phyloP scores from a whole-genome alignment of 805 yeast species.

The Henningerozyma blattae region DNA sequence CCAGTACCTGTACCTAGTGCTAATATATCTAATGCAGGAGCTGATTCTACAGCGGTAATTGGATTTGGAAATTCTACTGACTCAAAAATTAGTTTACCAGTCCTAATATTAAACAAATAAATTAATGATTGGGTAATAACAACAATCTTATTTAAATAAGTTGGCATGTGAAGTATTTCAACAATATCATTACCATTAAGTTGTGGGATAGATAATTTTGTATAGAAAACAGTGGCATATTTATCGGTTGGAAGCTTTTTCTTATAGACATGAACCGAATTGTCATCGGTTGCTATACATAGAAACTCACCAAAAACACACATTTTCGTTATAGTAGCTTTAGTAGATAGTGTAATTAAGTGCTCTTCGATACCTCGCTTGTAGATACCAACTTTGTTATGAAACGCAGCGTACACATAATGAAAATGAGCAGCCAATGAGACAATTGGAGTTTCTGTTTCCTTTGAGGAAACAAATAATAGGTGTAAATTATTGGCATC shows the following conservation, averaged over 20 bases:
- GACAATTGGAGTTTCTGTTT: conserved; percentile 59
- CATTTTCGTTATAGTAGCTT: conserved; percentile 33
- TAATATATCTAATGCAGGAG: conserved; percentile 78
- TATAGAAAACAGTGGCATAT: conserved; percentile 51
- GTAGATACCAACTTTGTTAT: conserved; percentile 60
- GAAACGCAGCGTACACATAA: conserved; percentile 68
- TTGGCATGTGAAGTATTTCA: conserved; percentile 58
- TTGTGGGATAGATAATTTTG: conserved; percentile 45
- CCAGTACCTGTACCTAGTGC: conserved; percentile 73
- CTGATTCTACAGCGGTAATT: conserved; percentile 60
- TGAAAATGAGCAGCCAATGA: conserved; percentile 74
- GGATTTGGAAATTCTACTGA: conserved; percentile 41
- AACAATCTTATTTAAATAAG: conserved; percentile 80
- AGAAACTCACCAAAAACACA: conserved; percentile 69
- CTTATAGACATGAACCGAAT: conserved; percentile 42
- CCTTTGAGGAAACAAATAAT: conserved; percentile 73
- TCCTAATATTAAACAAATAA: conserved; percentile 58
- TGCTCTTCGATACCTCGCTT: conserved; percentile 61
- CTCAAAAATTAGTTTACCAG: conserved; percentile 59
- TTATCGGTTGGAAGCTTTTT: conserved; percentile 27
- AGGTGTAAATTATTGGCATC: conserved; percentile 81
- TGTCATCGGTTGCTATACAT: conserved; percentile 39
- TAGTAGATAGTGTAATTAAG: conserved; percentile 24
- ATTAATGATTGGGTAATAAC: conserved; percentile 63
- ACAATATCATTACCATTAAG: conserved; percentile 57